phyloP scores from a whole-genome alignment of 208 protist genomes.

The Herpetomonas muscarum region DNA sequence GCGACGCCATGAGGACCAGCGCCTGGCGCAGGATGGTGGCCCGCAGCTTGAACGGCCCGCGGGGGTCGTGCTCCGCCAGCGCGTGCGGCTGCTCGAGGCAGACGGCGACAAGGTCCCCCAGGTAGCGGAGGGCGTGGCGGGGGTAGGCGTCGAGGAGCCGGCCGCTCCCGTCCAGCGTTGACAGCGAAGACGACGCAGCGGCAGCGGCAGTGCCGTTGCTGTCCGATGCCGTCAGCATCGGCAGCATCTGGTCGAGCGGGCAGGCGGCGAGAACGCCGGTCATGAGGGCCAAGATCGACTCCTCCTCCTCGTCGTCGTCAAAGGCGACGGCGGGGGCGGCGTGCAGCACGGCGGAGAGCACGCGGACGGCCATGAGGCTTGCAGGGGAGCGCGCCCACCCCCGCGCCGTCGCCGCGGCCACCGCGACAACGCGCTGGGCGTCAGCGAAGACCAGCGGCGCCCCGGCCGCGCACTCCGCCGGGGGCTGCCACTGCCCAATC shows the following conservation, averaged over 20 bases:
- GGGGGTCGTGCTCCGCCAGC: slow-evolving; percentile 50
- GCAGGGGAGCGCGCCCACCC: slow-evolving; percentile 20
- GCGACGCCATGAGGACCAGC: slow-evolving; percentile 69
- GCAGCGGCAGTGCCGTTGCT: slow-evolving; percentile 18
- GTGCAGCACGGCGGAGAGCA: slow-evolving; percentile 42
- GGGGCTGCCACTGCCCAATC: slow-evolving; percentile 19
- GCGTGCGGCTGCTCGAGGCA: slow-evolving; percentile 52
- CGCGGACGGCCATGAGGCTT: slow-evolving; percentile 28
- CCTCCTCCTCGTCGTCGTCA: slow-evolving; percentile 45
- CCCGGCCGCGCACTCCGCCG: slow-evolving; percentile 18
- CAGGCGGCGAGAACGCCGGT: slow-evolving; percentile 34
- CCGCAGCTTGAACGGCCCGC: slow-evolving; percentile 38
- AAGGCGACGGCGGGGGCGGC: slow-evolving; percentile 41
- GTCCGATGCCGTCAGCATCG: slow-evolving; percentile 24
- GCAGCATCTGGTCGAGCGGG: slow-evolving; percentile 43
- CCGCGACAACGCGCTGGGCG: slow-evolving; percentile 11
- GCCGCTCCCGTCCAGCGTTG: slow-evolving; percentile 18
- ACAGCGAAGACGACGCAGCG: slow-evolving; percentile 10
- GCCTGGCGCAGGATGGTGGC: slow-evolving; percentile 46
- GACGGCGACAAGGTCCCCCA: slow-evolving; percentile 40
- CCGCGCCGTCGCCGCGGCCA: slow-evolving; percentile 1
- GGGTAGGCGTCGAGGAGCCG: slow-evolving; percentile 19
- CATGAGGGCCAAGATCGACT: slow-evolving; percentile 48
- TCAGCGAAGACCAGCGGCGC: slow-evolving; percentile 20
- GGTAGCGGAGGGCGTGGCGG: slow-evolving; percentile 33